Evolutionary conservation across 169 alveolate genomes (phyloP).

Genomic region (Eimeria necatrix): DNA sequence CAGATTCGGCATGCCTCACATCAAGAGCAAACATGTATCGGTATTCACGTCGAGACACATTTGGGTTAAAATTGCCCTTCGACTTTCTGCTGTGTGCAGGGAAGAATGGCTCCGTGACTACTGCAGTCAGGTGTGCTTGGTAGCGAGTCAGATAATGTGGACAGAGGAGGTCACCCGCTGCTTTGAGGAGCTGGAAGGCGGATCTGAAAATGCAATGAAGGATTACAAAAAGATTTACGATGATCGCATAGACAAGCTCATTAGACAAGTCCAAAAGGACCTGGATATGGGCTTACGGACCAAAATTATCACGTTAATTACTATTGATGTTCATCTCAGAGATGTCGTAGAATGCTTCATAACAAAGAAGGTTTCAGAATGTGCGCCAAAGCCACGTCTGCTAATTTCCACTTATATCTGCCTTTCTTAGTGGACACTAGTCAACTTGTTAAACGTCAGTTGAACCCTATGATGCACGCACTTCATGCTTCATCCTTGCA

Average conservation of each 20-base stretch:
- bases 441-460: not conserved
- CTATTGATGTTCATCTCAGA: slow-evolving; percentile 97
- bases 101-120: slow-evolving; percentile 95
- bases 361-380: slow-evolving; percentile 91
- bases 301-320: slow-evolving; percentile 95
- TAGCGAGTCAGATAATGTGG: slow-evolving; percentile 96
- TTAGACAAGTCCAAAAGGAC: slow-evolving; percentile 94
- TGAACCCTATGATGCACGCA: not conserved
- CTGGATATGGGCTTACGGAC: slow-evolving; percentile 83
- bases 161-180: slow-evolving; percentile 97
- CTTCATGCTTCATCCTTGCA: not conserved
- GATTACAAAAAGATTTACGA: slow-evolving; percentile 94
- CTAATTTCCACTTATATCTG: no score
- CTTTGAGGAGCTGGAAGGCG: slow-evolving; percentile 96
- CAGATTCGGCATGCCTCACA: no score
- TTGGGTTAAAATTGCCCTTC: no score
- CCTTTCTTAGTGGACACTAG: no score
- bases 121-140: slow-evolving; percentile 96
- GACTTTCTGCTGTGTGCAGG: slow-evolving; percentile 81
- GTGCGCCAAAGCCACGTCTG: slow-evolving; percentile 62
- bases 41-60: no score
- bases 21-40: no score
- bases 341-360: slow-evolving; percentile 96
- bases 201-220: slow-evolving; percentile 98
- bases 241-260: slow-evolving; percentile 95